Conservation (phyloP, 371 early-diverging fungal genomes). For the Capniomyces stellatus region DNA sequence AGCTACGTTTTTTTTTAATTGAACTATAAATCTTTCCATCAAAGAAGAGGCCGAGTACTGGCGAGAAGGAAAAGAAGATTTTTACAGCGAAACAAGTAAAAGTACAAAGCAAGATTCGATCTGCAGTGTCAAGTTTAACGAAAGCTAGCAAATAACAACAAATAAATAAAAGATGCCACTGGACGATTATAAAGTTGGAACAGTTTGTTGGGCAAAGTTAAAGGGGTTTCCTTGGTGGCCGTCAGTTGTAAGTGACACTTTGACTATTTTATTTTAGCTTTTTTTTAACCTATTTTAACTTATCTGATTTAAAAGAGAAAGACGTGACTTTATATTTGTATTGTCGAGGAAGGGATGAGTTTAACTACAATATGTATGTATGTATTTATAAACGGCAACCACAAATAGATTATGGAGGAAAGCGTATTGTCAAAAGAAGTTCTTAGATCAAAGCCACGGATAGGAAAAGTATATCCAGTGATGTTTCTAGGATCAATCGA, state of each 20-base stretch:
- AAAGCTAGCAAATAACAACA: too few relatives aligned
- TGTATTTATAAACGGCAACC: too few relatives aligned
- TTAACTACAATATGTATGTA: too few relatives aligned
- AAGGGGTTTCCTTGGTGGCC: slow-evolving; percentile 30
- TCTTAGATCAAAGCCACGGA: slow-evolving; percentile 21
- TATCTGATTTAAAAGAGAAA: too few relatives aligned
- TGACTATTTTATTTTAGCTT: background rate
- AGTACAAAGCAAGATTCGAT: too few relatives aligned
- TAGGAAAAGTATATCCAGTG: slow-evolving; percentile 21
- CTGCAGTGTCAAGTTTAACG: too few relatives aligned
- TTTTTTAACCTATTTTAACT: too few relatives aligned
- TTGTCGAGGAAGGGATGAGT: background rate
- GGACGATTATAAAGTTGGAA: slow-evolving; percentile 6
- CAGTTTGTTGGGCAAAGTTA: slow-evolving; percentile 27
- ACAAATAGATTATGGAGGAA: slow-evolving; percentile 21
- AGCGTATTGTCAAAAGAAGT: slow-evolving; percentile 13
- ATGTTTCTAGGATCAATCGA: slow-evolving; percentile 26
- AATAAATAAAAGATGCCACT: background rate
- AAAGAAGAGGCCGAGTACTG: too few relatives aligned
- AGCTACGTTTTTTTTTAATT: too few relatives aligned
- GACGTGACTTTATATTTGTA: background rate
- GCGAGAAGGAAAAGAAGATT: too few relatives aligned
- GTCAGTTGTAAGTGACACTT: slow-evolving; percentile 22
- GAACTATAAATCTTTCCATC: too few relatives aligned
- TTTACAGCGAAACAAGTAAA: too few relatives aligned